phyloP scores from a whole-genome alignment of 805 yeast genomes.

The Helenozyma baotianmanensis region DNA sequence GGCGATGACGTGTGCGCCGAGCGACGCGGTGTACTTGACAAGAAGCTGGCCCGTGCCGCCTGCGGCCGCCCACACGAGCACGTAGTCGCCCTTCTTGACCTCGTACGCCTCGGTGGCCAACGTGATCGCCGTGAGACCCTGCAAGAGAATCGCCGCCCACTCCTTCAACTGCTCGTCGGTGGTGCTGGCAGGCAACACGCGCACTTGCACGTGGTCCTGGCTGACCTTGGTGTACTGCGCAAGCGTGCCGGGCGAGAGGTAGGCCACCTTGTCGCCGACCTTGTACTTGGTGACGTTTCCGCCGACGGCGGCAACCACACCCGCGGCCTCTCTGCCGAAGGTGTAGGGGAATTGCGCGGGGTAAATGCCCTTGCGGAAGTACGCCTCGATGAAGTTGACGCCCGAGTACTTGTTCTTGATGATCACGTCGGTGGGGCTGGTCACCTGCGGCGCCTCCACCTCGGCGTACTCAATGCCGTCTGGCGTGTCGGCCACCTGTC shows the following conservation, averaged over 20 bases:
- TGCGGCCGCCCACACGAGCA: slow-evolving; percentile 88
- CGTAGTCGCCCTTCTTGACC: slow-evolving; percentile 64
- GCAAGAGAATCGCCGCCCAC: slow-evolving; percentile 60
- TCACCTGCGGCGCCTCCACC: slow-evolving; percentile 54
- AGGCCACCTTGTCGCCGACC: slow-evolving; percentile 72
- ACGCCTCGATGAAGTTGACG: slow-evolving; percentile 75
- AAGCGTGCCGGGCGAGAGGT: slow-evolving; percentile 48
- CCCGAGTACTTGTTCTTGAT: slow-evolving; percentile 77
- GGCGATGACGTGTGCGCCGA: slow-evolving; percentile 82
- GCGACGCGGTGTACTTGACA: slow-evolving; percentile 54
- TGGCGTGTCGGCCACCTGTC: slow-evolving; percentile 48
- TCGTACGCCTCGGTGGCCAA: slow-evolving; percentile 62
- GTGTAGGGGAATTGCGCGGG: slow-evolving; percentile 55
- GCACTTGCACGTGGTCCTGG: slow-evolving; percentile 18
- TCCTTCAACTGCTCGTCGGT: slow-evolving; percentile 47
- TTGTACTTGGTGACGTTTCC: slow-evolving; percentile 46
- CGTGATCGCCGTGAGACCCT: slow-evolving; percentile 77
- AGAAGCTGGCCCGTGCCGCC: slow-evolving; percentile 86
- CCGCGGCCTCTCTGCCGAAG: slow-evolving; percentile 73
- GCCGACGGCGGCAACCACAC: slow-evolving; percentile 65
- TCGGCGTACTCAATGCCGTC: slow-evolving; percentile 60
- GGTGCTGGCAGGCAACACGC: slow-evolving; percentile 39
- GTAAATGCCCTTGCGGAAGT: slow-evolving; percentile 77
- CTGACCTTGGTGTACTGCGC: slow-evolving; percentile 66
- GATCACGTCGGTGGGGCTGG: slow-evolving; percentile 51